phyloP scores from a whole-genome alignment of 805 yeast genomes.

The Suhomyces pyralidae region DNA sequence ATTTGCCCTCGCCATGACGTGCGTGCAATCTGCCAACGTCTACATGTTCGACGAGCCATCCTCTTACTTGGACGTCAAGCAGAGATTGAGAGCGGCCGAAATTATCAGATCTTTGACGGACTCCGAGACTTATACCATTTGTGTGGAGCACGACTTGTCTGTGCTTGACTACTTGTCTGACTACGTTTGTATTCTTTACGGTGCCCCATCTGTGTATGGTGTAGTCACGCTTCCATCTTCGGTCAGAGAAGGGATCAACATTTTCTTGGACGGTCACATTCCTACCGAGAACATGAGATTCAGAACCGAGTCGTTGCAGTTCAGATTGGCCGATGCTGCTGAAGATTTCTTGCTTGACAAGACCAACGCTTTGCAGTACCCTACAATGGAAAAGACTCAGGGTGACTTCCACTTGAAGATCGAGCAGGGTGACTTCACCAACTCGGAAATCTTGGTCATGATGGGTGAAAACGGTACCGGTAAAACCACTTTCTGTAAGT shows the following conservation, averaged over 20 bases:
- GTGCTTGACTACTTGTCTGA: conserved; percentile 96
- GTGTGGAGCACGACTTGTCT: conserved; percentile 98
- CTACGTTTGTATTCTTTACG: conserved; percentile 93
- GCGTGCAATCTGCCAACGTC: conserved; percentile 91
- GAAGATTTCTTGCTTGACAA: conserved; percentile 76
- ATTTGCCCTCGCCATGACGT: conserved; percentile 96
- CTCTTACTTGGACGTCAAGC: conserved; percentile 96
- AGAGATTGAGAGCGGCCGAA: conserved; percentile 95
- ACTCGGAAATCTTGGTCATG: conserved; percentile 96
- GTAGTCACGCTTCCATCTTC: conserved; percentile 95
- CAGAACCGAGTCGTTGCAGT: conserved; percentile 93
- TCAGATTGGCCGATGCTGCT: conserved; percentile 85
- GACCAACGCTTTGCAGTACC: conserved; percentile 73
- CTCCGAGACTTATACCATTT: conserved; percentile 81
- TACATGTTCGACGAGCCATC: conserved; percentile 99
- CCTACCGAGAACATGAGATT: conserved; percentile 96
- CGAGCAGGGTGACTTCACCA: conserved; percentile 86
- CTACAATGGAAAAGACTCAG: conserved; percentile 83
- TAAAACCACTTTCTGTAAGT: conserved; percentile 94
- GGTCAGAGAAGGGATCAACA: conserved; percentile 98
- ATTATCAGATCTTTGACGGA: conserved; percentile 82
- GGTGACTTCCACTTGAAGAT: conserved; percentile 90
- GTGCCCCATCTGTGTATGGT: conserved; percentile 98
- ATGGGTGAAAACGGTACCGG: conserved; percentile 99
- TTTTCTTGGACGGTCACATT: conserved; percentile 96